phyloP scores from a whole-genome alignment of 2,329 filamentous ascomycete species.

The Cordyceps sp. region DNA sequence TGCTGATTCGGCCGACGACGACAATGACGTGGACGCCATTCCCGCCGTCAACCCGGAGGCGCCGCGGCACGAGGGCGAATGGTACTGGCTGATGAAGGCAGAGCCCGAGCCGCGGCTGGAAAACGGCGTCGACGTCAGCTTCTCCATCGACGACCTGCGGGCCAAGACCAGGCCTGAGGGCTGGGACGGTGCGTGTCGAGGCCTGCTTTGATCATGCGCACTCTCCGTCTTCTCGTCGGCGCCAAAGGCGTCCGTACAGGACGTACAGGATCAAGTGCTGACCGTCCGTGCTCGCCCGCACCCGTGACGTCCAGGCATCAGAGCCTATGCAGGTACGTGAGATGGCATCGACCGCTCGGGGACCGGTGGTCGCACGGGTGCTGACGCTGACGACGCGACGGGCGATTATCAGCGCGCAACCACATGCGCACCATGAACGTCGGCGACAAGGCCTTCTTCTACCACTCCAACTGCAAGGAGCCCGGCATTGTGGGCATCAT shows the following conservation, averaged over 20 bases:
- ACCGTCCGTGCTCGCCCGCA: not conserved
- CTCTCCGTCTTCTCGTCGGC: not conserved
- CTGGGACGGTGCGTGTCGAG: slow-evolving; percentile 60
- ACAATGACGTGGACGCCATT: too few relatives aligned
- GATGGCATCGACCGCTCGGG: too few relatives aligned
- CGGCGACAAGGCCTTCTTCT: slow-evolving; percentile 90
- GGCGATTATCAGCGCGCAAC: slow-evolving; percentile 49
- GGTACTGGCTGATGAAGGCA: slow-evolving; percentile 73
- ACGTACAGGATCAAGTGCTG: not conserved
- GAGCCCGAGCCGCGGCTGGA: slow-evolving; percentile 78
- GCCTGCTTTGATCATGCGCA: not conserved
- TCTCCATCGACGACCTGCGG: slow-evolving; percentile 82
- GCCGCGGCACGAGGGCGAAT: slow-evolving; percentile 21
- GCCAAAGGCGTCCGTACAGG: not conserved
- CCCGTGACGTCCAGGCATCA: slow-evolving; percentile 20
- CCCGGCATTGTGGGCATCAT: slow-evolving; percentile 78
- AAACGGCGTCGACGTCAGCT: slow-evolving; percentile 76
- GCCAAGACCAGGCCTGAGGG: slow-evolving; percentile 61
- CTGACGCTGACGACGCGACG: not conserved
- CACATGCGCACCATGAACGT: slow-evolving; percentile 83
- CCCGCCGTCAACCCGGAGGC: slow-evolving; percentile 21
- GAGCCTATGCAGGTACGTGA: slow-evolving; percentile 29
- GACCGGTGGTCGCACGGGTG: too few relatives aligned
- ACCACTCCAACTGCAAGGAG: slow-evolving; percentile 84
- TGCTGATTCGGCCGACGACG: too few relatives aligned